These are phyloP conservation scores for Fraxinus dipetala DNA, from an alignment of 305 asterid genomes.

Conservation along the genomic window DNA sequence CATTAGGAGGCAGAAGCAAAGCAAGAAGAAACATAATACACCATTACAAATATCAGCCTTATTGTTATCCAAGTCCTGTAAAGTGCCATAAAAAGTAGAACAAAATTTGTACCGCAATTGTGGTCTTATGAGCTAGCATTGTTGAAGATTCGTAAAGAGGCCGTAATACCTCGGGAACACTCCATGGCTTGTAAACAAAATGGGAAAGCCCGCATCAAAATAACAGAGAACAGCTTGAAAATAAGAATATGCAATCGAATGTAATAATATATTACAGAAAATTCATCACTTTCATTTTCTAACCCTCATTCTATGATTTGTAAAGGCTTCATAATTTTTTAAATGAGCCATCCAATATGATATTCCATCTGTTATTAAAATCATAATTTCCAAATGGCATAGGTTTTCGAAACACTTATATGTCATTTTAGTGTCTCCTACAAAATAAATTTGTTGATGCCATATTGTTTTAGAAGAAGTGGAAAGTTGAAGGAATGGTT, in stretches of 20 bases:
- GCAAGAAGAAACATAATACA: background rate
- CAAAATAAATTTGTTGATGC: background rate
- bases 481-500: background rate
- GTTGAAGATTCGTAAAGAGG: slow-evolving; percentile 83
- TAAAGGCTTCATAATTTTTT: background rate
- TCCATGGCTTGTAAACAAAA: slow-evolving; percentile 50
- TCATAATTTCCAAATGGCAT: background rate
- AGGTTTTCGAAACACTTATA: background rate
- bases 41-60: background rate
- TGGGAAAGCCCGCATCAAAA: background rate
- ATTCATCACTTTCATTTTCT: background rate
- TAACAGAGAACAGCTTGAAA: background rate
- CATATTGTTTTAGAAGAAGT: background rate
- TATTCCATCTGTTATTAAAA: background rate
- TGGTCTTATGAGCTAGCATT: slow-evolving; percentile 69
- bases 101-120: slow-evolving; percentile 63
- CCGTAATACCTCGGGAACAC: slow-evolving; percentile 87
- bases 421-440: background rate
- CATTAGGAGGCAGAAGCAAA: slow-evolving; percentile 9
- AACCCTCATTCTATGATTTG: background rate
- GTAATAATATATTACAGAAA: background rate
- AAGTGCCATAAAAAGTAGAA: slow-evolving; percentile 8
- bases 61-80: background rate
- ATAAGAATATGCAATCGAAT: background rate
- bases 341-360: background rate